Conservation (phyloP, 2,329 filamentous ascomycete species). For the Diaporthe vexans region DNA sequence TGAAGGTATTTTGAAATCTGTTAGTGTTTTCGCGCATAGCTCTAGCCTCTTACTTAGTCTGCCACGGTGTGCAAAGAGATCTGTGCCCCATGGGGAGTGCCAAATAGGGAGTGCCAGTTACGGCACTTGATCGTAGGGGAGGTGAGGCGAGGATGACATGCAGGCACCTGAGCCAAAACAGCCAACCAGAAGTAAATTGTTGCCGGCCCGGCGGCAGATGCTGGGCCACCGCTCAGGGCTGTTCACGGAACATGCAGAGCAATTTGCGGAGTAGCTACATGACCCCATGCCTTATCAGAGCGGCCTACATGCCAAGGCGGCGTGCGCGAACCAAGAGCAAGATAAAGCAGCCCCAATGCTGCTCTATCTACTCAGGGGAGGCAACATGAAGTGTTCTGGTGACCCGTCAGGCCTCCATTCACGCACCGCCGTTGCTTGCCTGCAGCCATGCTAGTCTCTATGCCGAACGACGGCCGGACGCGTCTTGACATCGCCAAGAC, state of each 20-base stretch:
- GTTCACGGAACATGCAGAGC: constrained; percentile 1
- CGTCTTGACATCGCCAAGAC: constrained; percentile 13
- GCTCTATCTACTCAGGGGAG: background rate
- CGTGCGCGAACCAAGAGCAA: constrained; percentile 14
- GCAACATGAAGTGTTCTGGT: constrained; percentile 1
- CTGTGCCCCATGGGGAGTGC: too few species aligned
- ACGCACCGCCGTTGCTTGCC: background rate
- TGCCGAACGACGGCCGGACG: constrained; percentile 19
- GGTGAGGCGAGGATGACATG: background rate
- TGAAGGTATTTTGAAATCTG: too few species aligned
- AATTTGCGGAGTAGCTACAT: background rate
- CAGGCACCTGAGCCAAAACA: constrained; percentile 1
- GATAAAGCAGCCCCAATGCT: constrained; percentile 21
- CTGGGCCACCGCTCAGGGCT: background rate
- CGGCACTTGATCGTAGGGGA: too few species aligned
- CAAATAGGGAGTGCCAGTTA: too few species aligned
- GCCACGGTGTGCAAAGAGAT: too few species aligned
- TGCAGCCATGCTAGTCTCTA: constrained; percentile 10
- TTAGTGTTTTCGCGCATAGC: too few species aligned
- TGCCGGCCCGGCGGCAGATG: constrained; percentile 13
- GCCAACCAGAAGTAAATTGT: background rate
- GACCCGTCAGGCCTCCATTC: constrained; percentile 7
- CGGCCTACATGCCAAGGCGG: constrained; percentile 19
- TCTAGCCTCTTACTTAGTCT: too few species aligned
- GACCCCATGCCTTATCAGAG: constrained; percentile 11